A percentile compares a stretch with the other conserved stretches of the same genome.
These are phyloP conservation scores for Ascochyta fabae DNA, from an alignment of 2,329 filamentous ascomycete genomes.

Conservation along the genomic window DNA sequence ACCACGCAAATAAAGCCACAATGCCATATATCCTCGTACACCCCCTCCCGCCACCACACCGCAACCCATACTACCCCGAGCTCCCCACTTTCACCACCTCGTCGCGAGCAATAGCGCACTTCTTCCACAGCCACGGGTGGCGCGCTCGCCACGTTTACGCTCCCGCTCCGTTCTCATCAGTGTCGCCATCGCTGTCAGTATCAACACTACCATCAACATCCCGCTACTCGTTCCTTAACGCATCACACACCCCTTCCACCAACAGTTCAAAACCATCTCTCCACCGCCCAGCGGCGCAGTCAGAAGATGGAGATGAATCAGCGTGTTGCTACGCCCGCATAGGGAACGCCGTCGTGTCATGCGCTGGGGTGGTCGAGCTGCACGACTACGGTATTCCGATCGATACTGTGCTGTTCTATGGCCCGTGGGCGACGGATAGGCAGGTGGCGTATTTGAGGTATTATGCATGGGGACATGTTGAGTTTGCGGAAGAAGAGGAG, in stretches of 20 bases:
- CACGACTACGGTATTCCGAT: not conserved
- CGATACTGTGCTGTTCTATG: not conserved
- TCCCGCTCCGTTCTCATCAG: not conserved
- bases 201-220: not conserved
- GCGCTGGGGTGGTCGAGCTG: not conserved
- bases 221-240: too few relatives aligned
- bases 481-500: not conserved
- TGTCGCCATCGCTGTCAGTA: not conserved
- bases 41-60: not conserved
- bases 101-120: not conserved
- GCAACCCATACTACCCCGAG: not conserved
- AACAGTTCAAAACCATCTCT: too few relatives aligned
- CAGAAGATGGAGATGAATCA: not conserved
- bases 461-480: not conserved
- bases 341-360: not conserved
- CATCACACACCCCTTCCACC: too few relatives aligned
- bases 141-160: not conserved
- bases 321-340: not conserved
- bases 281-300: too few relatives aligned
- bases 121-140: constrained; percentile 5
- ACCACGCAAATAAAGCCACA: not conserved
- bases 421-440: not conserved
- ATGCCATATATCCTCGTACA: constrained; percentile 6
- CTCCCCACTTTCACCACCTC: constrained; percentile 4
- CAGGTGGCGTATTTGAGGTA: not conserved